Base-by-base conservation (phyloP, 164 flowering plant species). In the Magnolia changhungtana region DNA sequence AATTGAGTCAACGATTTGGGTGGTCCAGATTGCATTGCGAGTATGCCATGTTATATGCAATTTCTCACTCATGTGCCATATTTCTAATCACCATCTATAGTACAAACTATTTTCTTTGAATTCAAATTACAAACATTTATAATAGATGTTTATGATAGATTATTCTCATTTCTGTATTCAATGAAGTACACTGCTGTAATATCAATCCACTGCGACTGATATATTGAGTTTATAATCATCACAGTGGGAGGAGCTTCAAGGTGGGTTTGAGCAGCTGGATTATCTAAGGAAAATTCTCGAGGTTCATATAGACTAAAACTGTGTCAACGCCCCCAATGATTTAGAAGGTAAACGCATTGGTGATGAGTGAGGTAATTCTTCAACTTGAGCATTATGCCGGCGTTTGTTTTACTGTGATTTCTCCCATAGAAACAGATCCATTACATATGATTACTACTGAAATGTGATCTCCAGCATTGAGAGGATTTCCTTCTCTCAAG, bases 211-310 rank as follows among this genome's bases (percentile, higher is more conserved):
- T 3, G 24, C 1, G 24, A 65, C 29, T 55, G 19, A 29, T 37
- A 27, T 8, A 8, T 24, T 14, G 50, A 23, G 61, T 3, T 63
- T 64, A 31, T 76, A 58, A 50, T 69, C 52, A 4, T 80, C 83
- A 78, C 86, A 95, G 98, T 93, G 98, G 97, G 98, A 95, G 75
- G 98, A 91, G 66, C 89, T 91, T 78, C 87, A 87, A 78, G 98
- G 98, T 19, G 89, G 81, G 31, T 84, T 82, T 61, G 89, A 92
- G 90, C 99, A 95, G 85, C 87, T 88, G 55, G 90, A 89, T 0
- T 89, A 89, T 81, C 87, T 93, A 13, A 86, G 94, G 71, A 83
- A 84, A 75, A 83, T 90, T 78, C 91, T 95, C 19, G 81, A 84
- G n/a, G 91, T 87, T 49, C 78, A 78, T 75, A 31, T 78, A n/a